Base-by-base conservation (phyloP, 805 yeast species). In the Wickerhamiella cacticola region DNA sequence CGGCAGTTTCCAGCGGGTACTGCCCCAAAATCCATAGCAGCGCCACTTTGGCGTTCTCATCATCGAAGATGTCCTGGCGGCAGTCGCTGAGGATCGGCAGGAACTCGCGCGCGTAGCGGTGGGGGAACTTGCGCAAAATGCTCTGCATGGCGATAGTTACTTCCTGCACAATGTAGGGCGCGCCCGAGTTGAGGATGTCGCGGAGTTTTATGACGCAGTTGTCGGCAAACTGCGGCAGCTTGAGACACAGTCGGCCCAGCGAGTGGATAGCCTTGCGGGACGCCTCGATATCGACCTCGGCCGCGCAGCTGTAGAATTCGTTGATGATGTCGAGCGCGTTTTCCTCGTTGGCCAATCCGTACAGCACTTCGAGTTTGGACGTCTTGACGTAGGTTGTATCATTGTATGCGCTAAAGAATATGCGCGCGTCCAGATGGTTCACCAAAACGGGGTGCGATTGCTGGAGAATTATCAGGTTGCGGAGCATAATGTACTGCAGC, bases 361-460 rank as follows among this genome's bases (percentile, higher is more conserved):
- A 84, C 19, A 89, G 78, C 50, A 92, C 81, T 60, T 89, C 96
- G 40, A 89, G 68, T 59, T 89, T 89, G 4, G 96, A 83, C 56
- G 86, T 89, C 61, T 87, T 85, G 59, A 89, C 78, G 61, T 84
- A 89, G 19, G 83, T 76, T 1, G 94, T 92, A 61, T 88, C 96
- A 60, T 82, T 81, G 56, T 76, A 83, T 50, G 78, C 78, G 64
- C 92, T 80, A 63, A 85, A 87, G 59, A 88, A 85, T 65, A 78
- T 75, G 46, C 78, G 75, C n/a, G 84, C 85, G 52, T 83, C 92
- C 47, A 82, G 22, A 23, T 33, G 19, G 5, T 68, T 34, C 16
- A 42, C 24, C 26, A 48, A 36, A 3, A 31, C 35, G 47, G 53
- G 47, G 19, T 38, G 41, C 25, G 41, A 24, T 48, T 53, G 56